These are phyloP conservation scores for Penicillium taxi DNA, from an alignment of 495 filamentous ascomycete species.

Conservation along the genomic window DNA sequence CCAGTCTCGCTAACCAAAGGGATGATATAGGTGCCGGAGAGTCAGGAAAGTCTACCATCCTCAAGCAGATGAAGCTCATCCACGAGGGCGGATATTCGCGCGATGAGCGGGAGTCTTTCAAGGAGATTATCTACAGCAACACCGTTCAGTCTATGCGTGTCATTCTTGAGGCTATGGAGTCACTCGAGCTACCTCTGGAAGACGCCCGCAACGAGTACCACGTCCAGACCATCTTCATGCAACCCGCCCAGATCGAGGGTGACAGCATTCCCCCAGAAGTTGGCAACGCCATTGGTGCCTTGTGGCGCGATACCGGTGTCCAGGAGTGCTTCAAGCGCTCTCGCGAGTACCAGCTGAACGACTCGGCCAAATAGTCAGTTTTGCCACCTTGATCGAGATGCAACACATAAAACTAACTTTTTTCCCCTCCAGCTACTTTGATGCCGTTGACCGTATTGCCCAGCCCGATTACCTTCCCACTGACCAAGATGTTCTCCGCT, in stretches of 20 bases:
- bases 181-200: conserved; percentile 78
- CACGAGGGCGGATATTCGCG: conserved; percentile 51
- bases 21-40: conserved; percentile 79
- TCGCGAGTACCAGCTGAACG: conserved; percentile 94
- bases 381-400: not conserved
- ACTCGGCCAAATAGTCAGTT: conserved; percentile 94
- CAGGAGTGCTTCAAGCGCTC: conserved; percentile 93
- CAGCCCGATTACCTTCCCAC: conserved; percentile 91
- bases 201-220: conserved; percentile 86
- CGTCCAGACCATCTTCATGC: conserved; percentile 94
- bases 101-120: conserved; percentile 56
- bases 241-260: conserved; percentile 89
- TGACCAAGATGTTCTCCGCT: conserved; percentile 94
- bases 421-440: conserved; percentile 69
- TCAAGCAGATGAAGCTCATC: conserved; percentile 92
- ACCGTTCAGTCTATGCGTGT: conserved; percentile 94
- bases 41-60: conserved; percentile 97
- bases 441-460: conserved; percentile 87
- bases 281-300: conserved; percentile 80
- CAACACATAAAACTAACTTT: conserved; percentile 1
- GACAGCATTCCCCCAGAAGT: conserved; percentile 92
- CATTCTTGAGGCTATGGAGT: conserved; percentile 94
- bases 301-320: conserved; percentile 93
- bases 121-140: conserved; percentile 98
- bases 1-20: not conserved